These are phyloP conservation scores for Suhomyces vadensis DNA, from an alignment of 805 yeast species.

Conservation along the genomic window DNA sequence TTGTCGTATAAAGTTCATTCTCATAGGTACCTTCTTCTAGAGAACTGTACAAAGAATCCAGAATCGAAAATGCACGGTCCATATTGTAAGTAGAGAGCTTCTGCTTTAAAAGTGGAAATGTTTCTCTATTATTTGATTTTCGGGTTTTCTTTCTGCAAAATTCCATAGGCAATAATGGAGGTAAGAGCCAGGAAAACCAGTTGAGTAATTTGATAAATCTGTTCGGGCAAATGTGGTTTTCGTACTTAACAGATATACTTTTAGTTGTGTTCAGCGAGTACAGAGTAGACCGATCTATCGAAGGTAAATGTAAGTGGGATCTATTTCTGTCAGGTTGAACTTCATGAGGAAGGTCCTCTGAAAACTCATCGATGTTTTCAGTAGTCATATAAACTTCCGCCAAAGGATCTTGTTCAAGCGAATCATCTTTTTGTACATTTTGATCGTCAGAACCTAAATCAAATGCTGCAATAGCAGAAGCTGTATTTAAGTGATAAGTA, in stretches of 20 bases:
- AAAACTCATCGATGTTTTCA: constrained; percentile 10
- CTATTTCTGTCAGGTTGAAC: too few relatives aligned
- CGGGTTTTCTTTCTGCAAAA: constrained; percentile 1
- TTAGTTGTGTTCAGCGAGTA: neutral
- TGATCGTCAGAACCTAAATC: constrained; percentile 13
- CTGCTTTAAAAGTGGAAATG: constrained; percentile 16
- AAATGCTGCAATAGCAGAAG: constrained; percentile 25
- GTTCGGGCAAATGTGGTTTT: neutral
- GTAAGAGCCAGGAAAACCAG: constrained; percentile 24
- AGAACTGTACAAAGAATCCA: constrained; percentile 10
- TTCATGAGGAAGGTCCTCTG: neutral
- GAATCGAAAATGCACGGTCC: constrained; percentile 15
- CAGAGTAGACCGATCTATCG: neutral
- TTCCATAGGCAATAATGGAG: constrained; percentile 19
- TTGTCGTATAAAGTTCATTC: neutral
- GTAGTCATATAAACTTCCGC: neutral
- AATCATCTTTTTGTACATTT: constrained; percentile 8
- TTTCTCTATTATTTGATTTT: constrained; percentile 6
- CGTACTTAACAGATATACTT: neutral
- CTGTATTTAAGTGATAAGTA: constrained; percentile 35
- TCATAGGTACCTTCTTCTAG: constrained; percentile 1
- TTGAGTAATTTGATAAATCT: constrained; percentile 9
- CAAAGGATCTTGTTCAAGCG: constrained; percentile 11
- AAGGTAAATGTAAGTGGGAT: neutral
- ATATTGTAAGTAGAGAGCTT: constrained; percentile 22